Percentiles rank a stretch among this genome's conserved stretches.
Evolutionary conservation across 1,284 basidiomycete genomes (phyloP).

Genomic region (Leccinum fallax): DNA sequence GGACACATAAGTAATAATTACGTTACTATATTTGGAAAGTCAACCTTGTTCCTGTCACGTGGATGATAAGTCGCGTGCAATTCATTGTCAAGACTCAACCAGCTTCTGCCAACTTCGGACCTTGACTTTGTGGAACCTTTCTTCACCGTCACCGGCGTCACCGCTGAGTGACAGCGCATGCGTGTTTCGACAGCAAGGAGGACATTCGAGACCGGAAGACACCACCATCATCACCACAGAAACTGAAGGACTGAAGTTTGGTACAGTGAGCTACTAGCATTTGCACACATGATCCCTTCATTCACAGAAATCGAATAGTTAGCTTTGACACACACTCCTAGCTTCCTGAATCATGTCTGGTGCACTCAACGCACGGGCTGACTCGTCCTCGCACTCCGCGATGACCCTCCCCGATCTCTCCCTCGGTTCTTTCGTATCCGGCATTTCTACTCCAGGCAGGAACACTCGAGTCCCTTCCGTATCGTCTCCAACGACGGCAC

Average conservation of each 20-base stretch:
- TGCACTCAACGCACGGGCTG: slow-evolving; percentile 27
- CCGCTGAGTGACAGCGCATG: not conserved
- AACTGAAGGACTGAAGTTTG: not conserved
- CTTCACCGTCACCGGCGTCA: too few species aligned
- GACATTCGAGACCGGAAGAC: not conserved
- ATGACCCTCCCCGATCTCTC: slow-evolving; percentile 62
- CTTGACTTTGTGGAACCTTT: not conserved
- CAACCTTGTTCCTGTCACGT: not conserved
- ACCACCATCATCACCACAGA: not conserved
- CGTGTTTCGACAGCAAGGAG: not conserved
- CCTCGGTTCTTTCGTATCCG: slow-evolving; percentile 56
- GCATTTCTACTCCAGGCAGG: slow-evolving; percentile 58
- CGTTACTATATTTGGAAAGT: not conserved
- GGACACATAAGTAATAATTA: too few species aligned
- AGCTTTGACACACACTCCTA: not conserved
- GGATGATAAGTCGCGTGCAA: not conserved
- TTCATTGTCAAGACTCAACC: not conserved
- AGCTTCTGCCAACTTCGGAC: not conserved
- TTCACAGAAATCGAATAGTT: not conserved
- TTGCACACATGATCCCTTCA: not conserved
- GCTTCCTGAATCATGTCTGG: slow-evolving; percentile 19
- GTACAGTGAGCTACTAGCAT: not conserved
- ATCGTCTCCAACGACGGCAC: slow-evolving; percentile 54
- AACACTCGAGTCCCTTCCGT: slow-evolving; percentile 53
- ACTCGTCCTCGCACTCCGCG: slow-evolving; percentile 43